phyloP scores from a whole-genome alignment of 441 rosid species.

The Populus hybrid region DNA sequence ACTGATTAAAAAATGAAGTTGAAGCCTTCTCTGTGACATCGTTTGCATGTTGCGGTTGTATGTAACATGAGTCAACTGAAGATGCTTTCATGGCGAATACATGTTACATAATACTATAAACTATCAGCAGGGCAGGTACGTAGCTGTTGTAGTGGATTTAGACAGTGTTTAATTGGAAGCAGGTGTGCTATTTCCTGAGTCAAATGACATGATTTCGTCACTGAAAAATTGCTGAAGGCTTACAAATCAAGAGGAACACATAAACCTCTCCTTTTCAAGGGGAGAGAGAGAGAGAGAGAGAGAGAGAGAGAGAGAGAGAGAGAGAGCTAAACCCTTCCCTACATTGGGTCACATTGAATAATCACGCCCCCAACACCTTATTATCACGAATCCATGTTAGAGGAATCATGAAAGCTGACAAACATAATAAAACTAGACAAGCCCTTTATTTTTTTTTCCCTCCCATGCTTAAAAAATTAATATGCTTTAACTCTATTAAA shows the following conservation, averaged over 20 bases:
- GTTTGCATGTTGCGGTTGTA: not conserved
- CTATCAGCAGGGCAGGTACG: not conserved
- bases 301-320: not conserved
- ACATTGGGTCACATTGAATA: conserved; percentile 36
- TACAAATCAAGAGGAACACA: not conserved
- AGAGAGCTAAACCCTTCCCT: conserved; percentile 28
- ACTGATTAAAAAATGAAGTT: not conserved
- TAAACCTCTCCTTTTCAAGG: no score
- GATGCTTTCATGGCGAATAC: not conserved
- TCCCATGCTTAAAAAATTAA: not conserved
- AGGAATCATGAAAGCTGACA: conserved; percentile 52
- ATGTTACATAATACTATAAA: not conserved
- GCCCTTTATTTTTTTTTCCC: conserved; percentile 7
- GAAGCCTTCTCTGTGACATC: not conserved
- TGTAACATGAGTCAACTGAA: not conserved
- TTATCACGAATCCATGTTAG: conserved; percentile 40
- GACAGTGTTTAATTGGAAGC: conserved; percentile 7
- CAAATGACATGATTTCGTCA: conserved; percentile 29
- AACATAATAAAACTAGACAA: conserved; percentile 22
- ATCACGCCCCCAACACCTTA: conserved; percentile 40
- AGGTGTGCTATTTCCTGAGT: conserved; percentile 17
- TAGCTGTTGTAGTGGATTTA: conserved; percentile 16
- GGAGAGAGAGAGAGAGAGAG: not conserved
- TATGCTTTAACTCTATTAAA: conserved; percentile 17
- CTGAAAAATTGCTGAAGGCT: not conserved